Base-by-base conservation (phyloP, 768 basidiomycete genomes). In the Tulasnella sp. region DNA sequence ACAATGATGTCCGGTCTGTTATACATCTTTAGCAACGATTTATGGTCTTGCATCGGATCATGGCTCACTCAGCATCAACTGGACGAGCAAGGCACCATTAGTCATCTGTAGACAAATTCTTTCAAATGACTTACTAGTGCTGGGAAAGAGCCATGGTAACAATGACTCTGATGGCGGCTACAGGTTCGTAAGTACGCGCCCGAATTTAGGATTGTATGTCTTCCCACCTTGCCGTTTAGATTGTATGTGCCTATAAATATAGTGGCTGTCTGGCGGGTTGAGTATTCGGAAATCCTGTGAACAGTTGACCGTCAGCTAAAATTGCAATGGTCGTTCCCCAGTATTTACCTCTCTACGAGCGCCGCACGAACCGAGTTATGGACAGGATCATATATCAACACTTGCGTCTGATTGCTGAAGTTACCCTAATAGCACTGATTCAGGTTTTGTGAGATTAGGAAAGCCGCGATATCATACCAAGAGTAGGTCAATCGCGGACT, bases 201-300 rank as follows among this genome's bases (percentile, higher is more conserved):
- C 34, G 15, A 5, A 5, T 38, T 15, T 38, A 38, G 34, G 15
- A 7, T 7, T 7, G 7, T 38, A 38, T 1, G 41, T 1, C 10
- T 34, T 52, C 77, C 62, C 66, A 92, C 92, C 71, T 81, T 76
- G 49, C 92, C 96, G 66, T 94, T 96, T 61, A 99, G 71, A 71
- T 99, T 98, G 91, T 92, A 99, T 1, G 93, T 96, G 1, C 96
- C 94, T 31, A 80, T 76, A 66, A 93, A 93, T 41, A 97, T 76
- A 1, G 77, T 79, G 58, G 84, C 82, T n/a, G 76, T 70, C 58
- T 79, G 81, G 5, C 80, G 79, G 1, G 83, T 79, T 0, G 93
- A 93, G 71, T 93, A 99, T 68, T 99, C 96, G 2, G 77, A 67
- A 41, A 85, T 65, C 50, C 92, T 92, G 54, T 45, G 60, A 10